These are phyloP conservation scores for Ophiostoma himal-ulmi DNA, from an alignment of 2,329 filamentous ascomycete genomes.

Conservation along the genomic window DNA sequence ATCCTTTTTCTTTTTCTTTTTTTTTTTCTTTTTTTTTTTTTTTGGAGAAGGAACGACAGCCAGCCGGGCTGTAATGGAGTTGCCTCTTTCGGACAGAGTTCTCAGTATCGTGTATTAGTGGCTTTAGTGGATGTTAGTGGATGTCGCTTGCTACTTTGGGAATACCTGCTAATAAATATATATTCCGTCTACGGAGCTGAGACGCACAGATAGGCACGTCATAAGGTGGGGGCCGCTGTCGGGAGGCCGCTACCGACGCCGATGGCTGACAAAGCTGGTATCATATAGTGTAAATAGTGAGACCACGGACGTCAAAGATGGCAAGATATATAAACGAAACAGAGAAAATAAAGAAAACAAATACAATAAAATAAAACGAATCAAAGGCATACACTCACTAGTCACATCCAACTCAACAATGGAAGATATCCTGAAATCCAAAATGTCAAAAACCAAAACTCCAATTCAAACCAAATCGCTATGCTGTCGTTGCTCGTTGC, in stretches of 20 bases:
- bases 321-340: neutral
- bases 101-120: neutral
- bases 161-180: no score
- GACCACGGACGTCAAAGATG: neutral
- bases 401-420: no score
- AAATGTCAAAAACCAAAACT: neutral
- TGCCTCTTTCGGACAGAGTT: neutral
- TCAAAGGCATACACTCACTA: neutral
- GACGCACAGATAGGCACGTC: neutral
- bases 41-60: neutral
- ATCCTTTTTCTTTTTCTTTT: no score
- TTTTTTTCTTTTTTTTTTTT: no score
- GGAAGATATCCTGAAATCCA: neutral
- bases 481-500: slow-evolving; percentile 5
- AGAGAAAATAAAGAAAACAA: neutral
- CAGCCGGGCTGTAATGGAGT: neutral
- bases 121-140: no score
- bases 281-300: neutral
- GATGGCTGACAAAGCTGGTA: neutral
- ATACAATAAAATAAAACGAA: neutral
- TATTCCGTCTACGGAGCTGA: no score
- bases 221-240: neutral
- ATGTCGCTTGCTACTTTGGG: no score
- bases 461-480: neutral
- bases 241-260: neutral